Percentiles rank a stretch among this genome's conserved stretches.
These are phyloP conservation scores for Xylaria hypoxylon DNA, from an alignment of 2,329 filamentous ascomycete species.

Conservation along the genomic window DNA sequence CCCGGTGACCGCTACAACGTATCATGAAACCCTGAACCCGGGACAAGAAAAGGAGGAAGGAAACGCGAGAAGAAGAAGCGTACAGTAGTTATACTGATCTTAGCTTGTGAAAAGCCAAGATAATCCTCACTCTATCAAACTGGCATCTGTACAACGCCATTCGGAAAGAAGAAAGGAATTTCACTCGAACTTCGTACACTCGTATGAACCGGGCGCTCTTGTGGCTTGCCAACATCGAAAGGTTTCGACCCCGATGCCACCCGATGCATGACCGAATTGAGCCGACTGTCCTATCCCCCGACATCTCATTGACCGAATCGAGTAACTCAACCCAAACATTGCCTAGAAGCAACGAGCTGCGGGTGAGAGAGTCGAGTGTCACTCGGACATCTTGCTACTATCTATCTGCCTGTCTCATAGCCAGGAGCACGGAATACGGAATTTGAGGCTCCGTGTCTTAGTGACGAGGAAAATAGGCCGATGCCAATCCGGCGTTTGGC, in stretches of 20 bases:
- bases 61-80: background rate
- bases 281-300: constrained; percentile 1
- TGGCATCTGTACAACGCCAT: background rate
- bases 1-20: constrained; percentile 29
- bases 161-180: background rate
- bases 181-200: constrained; percentile 3
- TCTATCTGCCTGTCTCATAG: background rate
- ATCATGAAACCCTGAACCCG: constrained; percentile 17
- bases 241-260: constrained; percentile 20
- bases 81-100: background rate
- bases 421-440: constrained; percentile 26
- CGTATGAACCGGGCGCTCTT: background rate
- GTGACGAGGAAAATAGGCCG: constrained; percentile 3
- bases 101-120: constrained; percentile 7
- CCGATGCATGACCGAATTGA: constrained; percentile 8
- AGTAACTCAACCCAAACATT: constrained; percentile 8
- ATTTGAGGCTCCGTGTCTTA: constrained; percentile 27
- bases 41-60: background rate
- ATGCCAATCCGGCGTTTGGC: background rate
- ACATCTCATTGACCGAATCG: constrained; percentile 23
- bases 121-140: background rate
- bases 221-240: constrained; percentile 20
- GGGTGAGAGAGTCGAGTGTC: constrained; percentile 5
- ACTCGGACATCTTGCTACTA: constrained; percentile 9
- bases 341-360: background rate